Percentiles rank a stretch among this genome's conserved stretches.
Conservation (phyloP, 768 basidiomycete genomes). For the Fistulinella prunicolor region DNA sequence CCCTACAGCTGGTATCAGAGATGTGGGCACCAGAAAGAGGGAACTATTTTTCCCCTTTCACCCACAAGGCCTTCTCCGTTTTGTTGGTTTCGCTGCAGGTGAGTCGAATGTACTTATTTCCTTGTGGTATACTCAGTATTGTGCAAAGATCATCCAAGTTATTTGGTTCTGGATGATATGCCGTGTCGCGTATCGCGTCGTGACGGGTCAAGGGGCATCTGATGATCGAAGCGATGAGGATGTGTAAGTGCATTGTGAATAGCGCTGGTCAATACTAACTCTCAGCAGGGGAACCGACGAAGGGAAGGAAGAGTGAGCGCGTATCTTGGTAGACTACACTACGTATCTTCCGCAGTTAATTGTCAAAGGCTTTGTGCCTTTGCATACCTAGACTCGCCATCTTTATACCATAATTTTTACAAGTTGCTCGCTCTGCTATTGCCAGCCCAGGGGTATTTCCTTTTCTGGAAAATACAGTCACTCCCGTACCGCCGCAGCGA, state of each 20-base stretch:
- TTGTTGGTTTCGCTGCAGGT: slow-evolving; percentile 67
- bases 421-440: background rate
- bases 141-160: slow-evolving; percentile 59
- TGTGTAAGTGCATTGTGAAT: slow-evolving; percentile 37
- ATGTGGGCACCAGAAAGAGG: slow-evolving; percentile 63
- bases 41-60: slow-evolving; percentile 48
- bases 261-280: slow-evolving; percentile 9
- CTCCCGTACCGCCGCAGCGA: slow-evolving; percentile 16
- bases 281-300: slow-evolving; percentile 14
- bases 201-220: slow-evolving; percentile 71
- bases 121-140: slow-evolving; percentile 6
- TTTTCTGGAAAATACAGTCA: slow-evolving; percentile 23
- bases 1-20: slow-evolving; percentile 42
- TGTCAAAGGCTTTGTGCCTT: slow-evolving; percentile 12
- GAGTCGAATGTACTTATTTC: background rate
- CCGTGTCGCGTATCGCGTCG: slow-evolving; percentile 76
- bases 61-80: slow-evolving; percentile 46
- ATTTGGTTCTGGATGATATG: slow-evolving; percentile 89
- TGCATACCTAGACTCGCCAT: slow-evolving; percentile 26
- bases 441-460: slow-evolving; percentile 21
- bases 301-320: slow-evolving; percentile 26
- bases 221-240: slow-evolving; percentile 82
- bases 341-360: slow-evolving; percentile 25
- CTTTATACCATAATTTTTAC: slow-evolving; percentile 32
- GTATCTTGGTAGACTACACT: slow-evolving; percentile 24